Base-by-base conservation (phyloP, 495 filamentous ascomycete species). In the Hypoxylon cercidicola region DNA sequence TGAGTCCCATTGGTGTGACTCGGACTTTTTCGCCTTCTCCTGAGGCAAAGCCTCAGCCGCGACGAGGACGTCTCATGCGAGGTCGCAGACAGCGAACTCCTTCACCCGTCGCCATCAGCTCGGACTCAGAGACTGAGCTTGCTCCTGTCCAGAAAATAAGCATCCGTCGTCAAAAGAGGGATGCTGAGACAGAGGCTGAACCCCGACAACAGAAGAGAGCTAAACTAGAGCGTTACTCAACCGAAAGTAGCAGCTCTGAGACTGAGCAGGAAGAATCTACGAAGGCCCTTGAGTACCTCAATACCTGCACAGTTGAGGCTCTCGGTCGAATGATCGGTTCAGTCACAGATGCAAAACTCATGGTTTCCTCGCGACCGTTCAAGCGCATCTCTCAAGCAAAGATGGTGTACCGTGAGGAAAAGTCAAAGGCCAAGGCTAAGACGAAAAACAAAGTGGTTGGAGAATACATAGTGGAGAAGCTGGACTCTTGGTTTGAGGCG, bases 201-300 rank as follows among this genome's bases (percentile, higher is more conserved):
- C 15, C 18, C 34, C 18, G 12, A 12, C 49, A 32, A n/a, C 7
- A 49, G 46, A 18, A 21, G 15, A 21, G 30, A 30, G 32, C 40
- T 5, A 43, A 43, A 11, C 4, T 43, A 4, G 16, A 18, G 16
- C 16, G 15, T 40, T 7, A 15, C 4, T 7, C 13, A 40, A 16
- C 1, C 37, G 37, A 15, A 32, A 1, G 3, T 32, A 12, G 7
- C 16, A 21, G 20, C n/a, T 19, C 78, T 78, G 12, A 79, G 77
- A 7, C 4, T 0, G 3, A 47, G 63, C 25, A 67, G 66, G 12
- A 76, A 80, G 40, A 77, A 78, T 19, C 70, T 68, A 55, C 66
- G 72, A 41, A 84, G 82, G 85, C 97, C 1, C 77, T 98, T 15
- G 81, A 86, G 0, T 96, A 92, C 72, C 86, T 99, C 76, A 98